phyloP scores from a whole-genome alignment of 2,329 filamentous ascomycete genomes.

The Epicoccum sorghinum region DNA sequence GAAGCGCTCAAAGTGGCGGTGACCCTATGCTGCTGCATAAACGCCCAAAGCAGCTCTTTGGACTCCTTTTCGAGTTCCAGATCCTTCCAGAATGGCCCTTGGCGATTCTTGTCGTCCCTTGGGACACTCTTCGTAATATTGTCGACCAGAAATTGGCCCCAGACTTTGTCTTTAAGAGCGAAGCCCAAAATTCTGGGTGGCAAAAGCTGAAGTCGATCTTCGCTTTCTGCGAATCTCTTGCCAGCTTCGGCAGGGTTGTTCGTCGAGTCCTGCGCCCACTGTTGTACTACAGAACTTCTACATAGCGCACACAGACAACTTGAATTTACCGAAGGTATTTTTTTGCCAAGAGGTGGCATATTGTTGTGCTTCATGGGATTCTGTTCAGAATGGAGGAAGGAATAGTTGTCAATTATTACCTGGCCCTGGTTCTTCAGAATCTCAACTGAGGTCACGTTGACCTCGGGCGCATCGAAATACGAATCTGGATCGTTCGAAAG shows the following conservation, averaged over 20 bases:
- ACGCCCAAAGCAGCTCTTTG: slow-evolving; percentile 5
- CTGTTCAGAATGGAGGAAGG: slow-evolving; percentile 9
- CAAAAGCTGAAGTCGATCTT: slow-evolving; percentile 3
- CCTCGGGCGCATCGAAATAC: slow-evolving; percentile 1
- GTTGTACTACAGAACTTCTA: background rate
- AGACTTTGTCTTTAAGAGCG: slow-evolving; percentile 6
- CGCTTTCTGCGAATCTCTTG: background rate
- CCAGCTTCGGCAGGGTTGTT: background rate
- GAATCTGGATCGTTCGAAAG: background rate
- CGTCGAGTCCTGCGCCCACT: background rate
- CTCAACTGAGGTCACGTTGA: slow-evolving; percentile 5
- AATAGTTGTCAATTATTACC: slow-evolving; percentile 15
- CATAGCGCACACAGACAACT: slow-evolving; percentile 6
- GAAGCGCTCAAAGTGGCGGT: background rate
- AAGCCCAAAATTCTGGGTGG: slow-evolving; percentile 10
- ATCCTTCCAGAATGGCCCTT: slow-evolving; percentile 6
- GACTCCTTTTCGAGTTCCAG: slow-evolving; percentile 4
- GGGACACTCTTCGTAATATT: background rate
- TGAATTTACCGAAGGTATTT: too few relatives aligned
- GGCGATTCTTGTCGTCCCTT: background rate
- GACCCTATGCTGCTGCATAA: slow-evolving; percentile 9
- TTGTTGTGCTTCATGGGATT: slow-evolving; percentile 9
- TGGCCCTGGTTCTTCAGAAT: slow-evolving; percentile 4
- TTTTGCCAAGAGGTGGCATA: slow-evolving; percentile 2
- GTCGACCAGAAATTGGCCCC: slow-evolving; percentile 10